Percentiles rank a stretch among this genome's conserved stretches.
These are phyloP conservation scores for Ichthyophthirius multifiliis DNA, from an alignment of 169 alveolate genomes.

Conservation along the genomic window DNA sequence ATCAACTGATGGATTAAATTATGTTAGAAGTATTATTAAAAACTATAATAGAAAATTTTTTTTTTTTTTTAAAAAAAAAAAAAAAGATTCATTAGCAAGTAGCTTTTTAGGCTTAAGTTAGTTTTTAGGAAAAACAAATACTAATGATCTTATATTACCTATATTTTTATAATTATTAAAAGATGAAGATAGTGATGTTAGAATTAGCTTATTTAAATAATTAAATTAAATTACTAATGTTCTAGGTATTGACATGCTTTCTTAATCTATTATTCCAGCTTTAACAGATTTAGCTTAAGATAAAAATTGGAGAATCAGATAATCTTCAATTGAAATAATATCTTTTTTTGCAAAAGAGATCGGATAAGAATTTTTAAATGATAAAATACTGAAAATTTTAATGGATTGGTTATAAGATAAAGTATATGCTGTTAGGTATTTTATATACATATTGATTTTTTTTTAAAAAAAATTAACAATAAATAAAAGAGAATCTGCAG, in stretches of 20 bases:
- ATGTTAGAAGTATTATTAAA: constrained; percentile 51
- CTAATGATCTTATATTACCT: constrained; percentile 74
- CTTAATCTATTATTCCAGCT: constrained; percentile 79
- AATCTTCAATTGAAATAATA: constrained; percentile 71
- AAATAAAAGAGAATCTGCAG: constrained; percentile 47
- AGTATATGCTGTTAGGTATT: constrained; percentile 48
- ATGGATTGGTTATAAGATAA: constrained; percentile 66
- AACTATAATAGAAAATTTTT: neutral
- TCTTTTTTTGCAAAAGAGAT: constrained; percentile 75
- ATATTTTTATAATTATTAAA: constrained; percentile 64
- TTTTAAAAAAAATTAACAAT: neutral
- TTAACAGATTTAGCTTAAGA: constrained; percentile 71
- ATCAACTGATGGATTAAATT: constrained; percentile 51
- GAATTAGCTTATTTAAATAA: constrained; percentile 70
- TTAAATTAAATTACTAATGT: constrained; percentile 66
- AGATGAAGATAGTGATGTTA: constrained; percentile 78
- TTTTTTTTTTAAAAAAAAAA: neutral
- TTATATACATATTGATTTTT: neutral
- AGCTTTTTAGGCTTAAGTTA: constrained; percentile 66
- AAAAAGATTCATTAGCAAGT: constrained; percentile 59
- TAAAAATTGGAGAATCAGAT: constrained; percentile 84
- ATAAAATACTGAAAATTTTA: constrained; percentile 63
- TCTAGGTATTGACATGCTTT: constrained; percentile 62
- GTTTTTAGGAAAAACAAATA: constrained; percentile 58
- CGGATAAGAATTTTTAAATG: constrained; percentile 63